Percentiles rank a stretch among this genome's conserved stretches.
Evolutionary conservation across 208 protist species (phyloP).

Genomic region (Spironucleus salmonicida): DNA sequence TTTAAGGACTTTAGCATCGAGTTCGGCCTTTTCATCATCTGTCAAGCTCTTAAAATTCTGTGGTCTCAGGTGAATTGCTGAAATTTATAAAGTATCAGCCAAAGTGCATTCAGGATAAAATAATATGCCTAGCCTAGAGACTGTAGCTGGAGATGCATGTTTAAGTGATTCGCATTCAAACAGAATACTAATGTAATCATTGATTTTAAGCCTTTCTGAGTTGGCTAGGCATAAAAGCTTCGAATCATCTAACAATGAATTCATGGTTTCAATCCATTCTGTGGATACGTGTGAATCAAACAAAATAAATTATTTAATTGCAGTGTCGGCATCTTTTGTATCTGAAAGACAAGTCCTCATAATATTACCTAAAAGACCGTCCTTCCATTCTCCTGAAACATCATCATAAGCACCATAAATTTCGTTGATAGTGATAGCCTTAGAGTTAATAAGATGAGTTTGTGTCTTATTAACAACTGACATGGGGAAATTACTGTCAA

Average conservation of each 20-base stretch:
- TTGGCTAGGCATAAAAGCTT: slow-evolving; percentile 52
- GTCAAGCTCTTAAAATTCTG: not conserved
- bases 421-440: slow-evolving; percentile 75
- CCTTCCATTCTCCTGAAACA: slow-evolving; percentile 90
- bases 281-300: slow-evolving; percentile 96
- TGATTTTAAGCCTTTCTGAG: slow-evolving; percentile 55
- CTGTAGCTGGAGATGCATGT: slow-evolving; percentile 61
- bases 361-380: slow-evolving; percentile 91
- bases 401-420: slow-evolving; percentile 90
- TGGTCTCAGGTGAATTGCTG: not conserved
- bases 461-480: slow-evolving; percentile 68
- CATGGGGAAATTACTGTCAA: slow-evolving; percentile 59
- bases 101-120: slow-evolving; percentile 1
- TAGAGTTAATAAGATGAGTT: slow-evolving; percentile 86
- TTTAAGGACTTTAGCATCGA: not conserved
- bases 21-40: not conserved
- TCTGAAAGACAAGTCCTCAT: slow-evolving; percentile 80
- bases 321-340: slow-evolving; percentile 45
- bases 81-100: not conserved
- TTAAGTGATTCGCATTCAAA: slow-evolving; percentile 72
- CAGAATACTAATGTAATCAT: slow-evolving; percentile 79
- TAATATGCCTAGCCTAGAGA: slow-evolving; percentile 50
- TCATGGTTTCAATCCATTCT: slow-evolving; percentile 59
- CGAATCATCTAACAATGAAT: slow-evolving; percentile 59
- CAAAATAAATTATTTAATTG: slow-evolving; percentile 70